phyloP scores from a whole-genome alignment of 2,329 filamentous ascomycete species.

The Sporothrix variecibatus region DNA sequence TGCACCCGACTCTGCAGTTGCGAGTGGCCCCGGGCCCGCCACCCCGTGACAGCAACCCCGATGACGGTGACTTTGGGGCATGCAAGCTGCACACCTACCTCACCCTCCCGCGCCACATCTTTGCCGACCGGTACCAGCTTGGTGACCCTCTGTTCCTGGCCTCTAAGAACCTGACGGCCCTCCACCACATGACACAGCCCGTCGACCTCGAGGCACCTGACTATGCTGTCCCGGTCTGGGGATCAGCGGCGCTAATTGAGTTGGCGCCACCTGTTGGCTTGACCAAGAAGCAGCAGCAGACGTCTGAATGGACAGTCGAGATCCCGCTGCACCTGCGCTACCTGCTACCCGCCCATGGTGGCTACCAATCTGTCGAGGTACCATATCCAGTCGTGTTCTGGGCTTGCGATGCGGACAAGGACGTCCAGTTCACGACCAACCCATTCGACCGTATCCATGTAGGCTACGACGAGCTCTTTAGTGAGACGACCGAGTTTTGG shows the following conservation, averaged over 20 bases:
- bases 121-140: slow-evolving; percentile 87
- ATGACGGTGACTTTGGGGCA: slow-evolving; percentile 13
- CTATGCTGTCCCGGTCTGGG: slow-evolving; percentile 77
- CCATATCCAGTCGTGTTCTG: slow-evolving; percentile 88
- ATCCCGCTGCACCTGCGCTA: slow-evolving; percentile 88
- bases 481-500: slow-evolving; percentile 77
- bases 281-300: slow-evolving; percentile 34
- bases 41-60: slow-evolving; percentile 40
- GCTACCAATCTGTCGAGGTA: slow-evolving; percentile 58
- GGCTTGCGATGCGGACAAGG: slow-evolving; percentile 73
- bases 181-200: slow-evolving; percentile 70
- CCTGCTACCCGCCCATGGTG: slow-evolving; percentile 61
- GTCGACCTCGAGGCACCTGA: slow-evolving; percentile 89
- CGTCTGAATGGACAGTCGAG: slow-evolving; percentile 59
- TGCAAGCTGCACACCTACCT: slow-evolving; percentile 80
- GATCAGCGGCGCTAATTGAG: slow-evolving; percentile 74
- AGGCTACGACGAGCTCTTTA: slow-evolving; percentile 84
- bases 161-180: slow-evolving; percentile 73
- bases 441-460: slow-evolving; percentile 84
- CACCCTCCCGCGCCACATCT: slow-evolving; percentile 77
- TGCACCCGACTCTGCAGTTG: slow-evolving; percentile 80
- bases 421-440: slow-evolving; percentile 68
- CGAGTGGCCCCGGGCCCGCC: slow-evolving; percentile 57
- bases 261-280: slow-evolving; percentile 51
- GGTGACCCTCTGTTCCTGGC: slow-evolving; percentile 72